A percentile compares a stretch with the other conserved stretches of the same genome.
Evolutionary conservation across 768 basidiomycete genomes (phyloP).

Genomic region (Pholiota conissans): DNA sequence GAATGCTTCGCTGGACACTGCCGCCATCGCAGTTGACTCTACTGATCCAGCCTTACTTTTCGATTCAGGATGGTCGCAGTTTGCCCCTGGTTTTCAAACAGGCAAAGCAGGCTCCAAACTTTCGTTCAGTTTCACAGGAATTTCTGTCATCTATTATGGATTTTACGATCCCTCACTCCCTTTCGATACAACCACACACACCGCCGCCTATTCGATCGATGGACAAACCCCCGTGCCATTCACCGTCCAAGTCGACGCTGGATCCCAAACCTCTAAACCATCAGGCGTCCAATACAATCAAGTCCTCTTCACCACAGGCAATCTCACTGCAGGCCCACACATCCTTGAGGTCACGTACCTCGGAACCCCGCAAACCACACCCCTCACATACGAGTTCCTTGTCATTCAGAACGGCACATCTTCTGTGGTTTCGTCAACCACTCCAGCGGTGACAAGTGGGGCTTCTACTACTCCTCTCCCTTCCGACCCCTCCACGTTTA

Average conservation of each 20-base stretch:
- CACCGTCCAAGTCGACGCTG: background rate
- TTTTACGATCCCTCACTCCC: background rate
- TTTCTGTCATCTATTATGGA: slow-evolving; percentile 2
- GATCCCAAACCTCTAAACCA: background rate
- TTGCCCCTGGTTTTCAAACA: slow-evolving; percentile 1
- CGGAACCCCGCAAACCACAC: background rate
- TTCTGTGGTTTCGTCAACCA: background rate
- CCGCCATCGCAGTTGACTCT: background rate
- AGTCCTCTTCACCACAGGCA: background rate
- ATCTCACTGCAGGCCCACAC: background rate
- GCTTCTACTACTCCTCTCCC: too few species aligned
- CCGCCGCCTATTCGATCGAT: background rate
- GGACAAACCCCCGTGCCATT: background rate
- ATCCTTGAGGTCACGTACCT: background rate
- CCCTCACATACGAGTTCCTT: background rate
- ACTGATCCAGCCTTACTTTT: slow-evolving; percentile 1
- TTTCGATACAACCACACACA: background rate
- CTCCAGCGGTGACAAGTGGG: background rate
- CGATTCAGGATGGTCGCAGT: background rate
- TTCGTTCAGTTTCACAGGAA: background rate
- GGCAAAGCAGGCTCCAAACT: background rate
- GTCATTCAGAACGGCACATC: background rate
- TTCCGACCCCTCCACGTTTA: too few species aligned
- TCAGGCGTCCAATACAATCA: background rate
- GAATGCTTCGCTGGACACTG: background rate